Base-by-base conservation (phyloP, 805 yeast genomes). In the Candida sakaeoensis region DNA sequence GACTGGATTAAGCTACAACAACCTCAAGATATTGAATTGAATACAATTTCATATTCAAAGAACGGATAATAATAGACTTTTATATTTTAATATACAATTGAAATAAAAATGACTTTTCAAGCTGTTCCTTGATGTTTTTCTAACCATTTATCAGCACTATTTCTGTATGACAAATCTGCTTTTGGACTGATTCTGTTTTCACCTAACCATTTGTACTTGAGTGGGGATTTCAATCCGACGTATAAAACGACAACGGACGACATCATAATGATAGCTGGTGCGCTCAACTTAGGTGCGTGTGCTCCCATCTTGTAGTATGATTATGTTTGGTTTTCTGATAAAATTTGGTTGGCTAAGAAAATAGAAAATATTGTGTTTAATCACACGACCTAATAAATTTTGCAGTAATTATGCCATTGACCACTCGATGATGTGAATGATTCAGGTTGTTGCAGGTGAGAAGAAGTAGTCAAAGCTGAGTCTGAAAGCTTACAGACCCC, bases 111-210 rank as follows among this genome's bases (percentile, higher is more conserved):
- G n/a, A 17, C 5, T 15, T 12, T 7, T 23, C 21, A 29, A 18
- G 39, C 39, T n/a, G 33, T 33, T 21, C 36, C 40, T 32, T 35
- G 21, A 29, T 36, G 39, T 26, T 51, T 50, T 31, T 68, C 70
- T 42, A 68, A 58, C 74, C 74, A 68, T 48, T 64, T 60, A 42
- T 63, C 64, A 35, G 73, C 66, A 37, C 69, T 68, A 46, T 60
- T 65, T 62, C 74, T 68, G 70, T 72, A 68, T 13, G 74, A 71
- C 46, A 67, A 62, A 44, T 68, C 74, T 34, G 73, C 73, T 54
- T 68, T 68, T 25, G 74, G 74, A 47, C 70, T 64, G 40, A 67
- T 48, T 55, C 72, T 63, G 54, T 63, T 66, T 45, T 67, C 72
- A 32, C 59, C 49, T 24, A 63, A 61, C 62, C 62, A 66, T 46